Conservation (phyloP, 331 rosid genomes). For the Quercus lobata region DNA sequence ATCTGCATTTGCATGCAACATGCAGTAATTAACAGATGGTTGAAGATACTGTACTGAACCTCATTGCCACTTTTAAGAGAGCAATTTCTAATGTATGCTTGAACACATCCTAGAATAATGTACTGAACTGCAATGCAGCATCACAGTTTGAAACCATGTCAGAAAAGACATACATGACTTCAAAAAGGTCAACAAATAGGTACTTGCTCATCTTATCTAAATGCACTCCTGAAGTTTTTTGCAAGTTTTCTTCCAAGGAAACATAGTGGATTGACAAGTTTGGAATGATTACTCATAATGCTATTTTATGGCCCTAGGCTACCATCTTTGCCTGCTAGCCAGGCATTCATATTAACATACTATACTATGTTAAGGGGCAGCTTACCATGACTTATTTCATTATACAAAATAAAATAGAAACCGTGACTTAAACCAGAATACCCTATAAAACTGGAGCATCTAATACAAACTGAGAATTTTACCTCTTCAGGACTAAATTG, state of each 20-base stretch:
- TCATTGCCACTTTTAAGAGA: constrained; percentile 1
- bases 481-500: constrained; percentile 99
- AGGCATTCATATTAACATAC: not conserved
- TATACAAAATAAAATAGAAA: not conserved
- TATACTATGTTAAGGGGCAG: not conserved
- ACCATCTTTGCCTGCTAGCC: not conserved
- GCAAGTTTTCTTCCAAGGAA: not conserved
- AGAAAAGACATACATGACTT: too few species aligned
- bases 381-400: not conserved
- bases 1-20: constrained; percentile 50
- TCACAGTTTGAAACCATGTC: not conserved
- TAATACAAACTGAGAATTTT: constrained; percentile 15
- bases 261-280: not conserved
- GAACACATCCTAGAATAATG: not conserved
- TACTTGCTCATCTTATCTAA: too few species aligned
- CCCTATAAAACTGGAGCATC: not conserved
- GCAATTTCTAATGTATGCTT: not conserved
- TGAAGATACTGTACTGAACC: not conserved
- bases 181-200: too few species aligned
- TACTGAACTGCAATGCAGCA: not conserved
- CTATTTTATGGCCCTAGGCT: not conserved
- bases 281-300: not conserved
- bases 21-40: not conserved
- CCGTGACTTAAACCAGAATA: not conserved
- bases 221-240: too few species aligned